phyloP scores from a whole-genome alignment of 164 flowering plant genomes.

The Taxillus chinensis region DNA sequence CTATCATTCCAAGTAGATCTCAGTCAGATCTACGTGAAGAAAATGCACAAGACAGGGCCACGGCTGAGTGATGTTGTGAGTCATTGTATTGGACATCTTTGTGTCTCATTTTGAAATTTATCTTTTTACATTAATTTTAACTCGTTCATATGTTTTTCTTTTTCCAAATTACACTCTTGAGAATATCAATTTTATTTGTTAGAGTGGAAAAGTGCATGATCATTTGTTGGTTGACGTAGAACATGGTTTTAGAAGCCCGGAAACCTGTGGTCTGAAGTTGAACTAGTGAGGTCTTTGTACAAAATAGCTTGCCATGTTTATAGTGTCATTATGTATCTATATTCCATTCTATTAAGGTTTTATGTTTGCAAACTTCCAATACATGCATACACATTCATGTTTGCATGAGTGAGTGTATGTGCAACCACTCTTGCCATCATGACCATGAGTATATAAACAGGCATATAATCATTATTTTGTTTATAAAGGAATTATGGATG shows the following conservation, averaged over 20 bases:
- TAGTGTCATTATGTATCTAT: conserved; percentile 10
- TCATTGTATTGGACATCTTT: conserved; percentile 17
- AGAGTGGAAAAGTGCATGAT: conserved; percentile 13
- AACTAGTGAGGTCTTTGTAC: conserved; percentile 27
- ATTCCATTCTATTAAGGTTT: not conserved
- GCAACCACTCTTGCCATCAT: no score
- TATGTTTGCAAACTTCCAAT: no score
- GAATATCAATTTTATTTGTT: conserved; percentile 17
- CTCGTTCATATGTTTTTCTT: conserved; percentile 5
- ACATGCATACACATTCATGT: no score
- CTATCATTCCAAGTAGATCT: conserved; percentile 50
- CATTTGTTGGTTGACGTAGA: conserved; percentile 28
- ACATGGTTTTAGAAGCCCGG: conserved; percentile 28
- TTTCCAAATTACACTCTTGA: conserved; percentile 19
- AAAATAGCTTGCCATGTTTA: conserved; percentile 11
- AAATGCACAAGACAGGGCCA: conserved; percentile 26
- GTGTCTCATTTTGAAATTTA: conserved; percentile 18
- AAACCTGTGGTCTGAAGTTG: conserved; percentile 18
- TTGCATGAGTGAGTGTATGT: no score
- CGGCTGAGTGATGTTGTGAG: conserved; percentile 28
- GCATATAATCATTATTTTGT: no score
- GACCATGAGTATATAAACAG: no score
- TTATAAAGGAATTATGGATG: no score
- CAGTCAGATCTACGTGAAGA: conserved; percentile 62
- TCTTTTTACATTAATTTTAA: conserved; percentile 2